Evolutionary conservation across 2,329 filamentous ascomycete species (phyloP), one percentile per base, ranked within the genome.

Genomic region (Cryphonectria carpinicola): DNA sequence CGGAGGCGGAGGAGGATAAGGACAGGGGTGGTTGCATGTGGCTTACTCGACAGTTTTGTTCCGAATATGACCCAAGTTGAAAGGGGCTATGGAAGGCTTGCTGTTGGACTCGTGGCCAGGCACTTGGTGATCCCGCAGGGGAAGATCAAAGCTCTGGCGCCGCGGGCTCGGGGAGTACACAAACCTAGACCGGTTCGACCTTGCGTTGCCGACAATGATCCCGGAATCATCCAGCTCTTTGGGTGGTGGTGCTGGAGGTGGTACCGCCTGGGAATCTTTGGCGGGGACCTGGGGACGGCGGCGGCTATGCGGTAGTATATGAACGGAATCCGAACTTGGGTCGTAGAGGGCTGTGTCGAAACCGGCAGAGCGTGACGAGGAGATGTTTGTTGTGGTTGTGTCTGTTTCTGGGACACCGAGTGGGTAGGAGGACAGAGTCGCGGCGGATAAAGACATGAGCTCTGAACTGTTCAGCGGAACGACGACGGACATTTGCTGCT

Each of bases 331-430:
- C 60, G 70, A 66, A 22, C n/a, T 25, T 8, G 63, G 69, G n/a
- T 72, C 69, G 63, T 72, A 72, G 28, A 71, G 65, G 6, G 69
- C 71, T 7, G 67, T 66, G 25, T 69, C 67, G 65, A 71, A 71
- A 1, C 68, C 70, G 7, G 70, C 67, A 13, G 70, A 72, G 41
- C 25, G 61, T 52, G 60, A 64, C 46, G 63, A 49, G 4, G 46
- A 49, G 46, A 49, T 65, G 28, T 65, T 52, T 54, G 69, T 58
- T 32, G 63, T 22, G 32, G 69, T n/a, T 37, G 69, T 66, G 25
- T 49, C 22, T 49, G 19, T 19, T 32, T 52, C 69, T 41, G 69
- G 66, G 28, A 58, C 66, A n/a, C 25, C 66, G 32, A 39, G 46
- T 65, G 71, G 67, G 43, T 64, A 60, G n/a, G 71, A 67, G 13